phyloP scores from a whole-genome alignment of 352 stramenopile species.

The Plasmopara viticola region DNA sequence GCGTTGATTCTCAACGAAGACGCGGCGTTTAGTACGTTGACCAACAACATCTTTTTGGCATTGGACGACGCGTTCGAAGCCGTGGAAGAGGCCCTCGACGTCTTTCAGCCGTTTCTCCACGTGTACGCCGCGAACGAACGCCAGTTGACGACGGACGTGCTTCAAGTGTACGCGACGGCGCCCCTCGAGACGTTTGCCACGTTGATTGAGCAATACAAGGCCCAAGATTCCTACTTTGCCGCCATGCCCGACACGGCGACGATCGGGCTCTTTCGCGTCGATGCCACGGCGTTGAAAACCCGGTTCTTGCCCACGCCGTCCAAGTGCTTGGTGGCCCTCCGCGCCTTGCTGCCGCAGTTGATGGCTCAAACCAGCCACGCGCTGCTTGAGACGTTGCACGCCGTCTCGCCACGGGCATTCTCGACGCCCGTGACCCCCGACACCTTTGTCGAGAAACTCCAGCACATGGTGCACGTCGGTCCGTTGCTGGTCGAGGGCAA shows the following conservation, averaged over 20 bases:
- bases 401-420: slow-evolving; percentile 80
- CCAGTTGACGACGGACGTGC: slow-evolving; percentile 49
- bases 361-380: slow-evolving; percentile 79
- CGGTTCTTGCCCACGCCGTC: slow-evolving; percentile 85
- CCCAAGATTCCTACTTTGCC: slow-evolving; percentile 70
- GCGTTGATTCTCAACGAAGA: slow-evolving; percentile 81
- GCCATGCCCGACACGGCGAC: slow-evolving; percentile 79
- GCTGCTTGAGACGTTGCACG: slow-evolving; percentile 79
- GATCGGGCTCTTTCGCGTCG: slow-evolving; percentile 91
- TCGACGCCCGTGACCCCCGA: slow-evolving; percentile 62
- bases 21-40: slow-evolving; percentile 70
- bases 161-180: slow-evolving; percentile 61
- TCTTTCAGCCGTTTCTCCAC: slow-evolving; percentile 86
- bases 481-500: slow-evolving; percentile 63
- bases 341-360: slow-evolving; percentile 80
- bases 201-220: slow-evolving; percentile 77
- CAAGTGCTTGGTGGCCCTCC: slow-evolving; percentile 80
- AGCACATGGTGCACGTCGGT: slow-evolving; percentile 79
- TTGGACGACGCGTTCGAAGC: slow-evolving; percentile 76
- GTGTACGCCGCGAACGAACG: slow-evolving; percentile 83
- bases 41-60: slow-evolving; percentile 80
- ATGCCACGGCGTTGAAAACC: slow-evolving; percentile 84
- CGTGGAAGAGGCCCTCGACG: slow-evolving; percentile 82
- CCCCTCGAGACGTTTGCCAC: slow-evolving; percentile 77
- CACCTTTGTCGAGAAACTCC: slow-evolving; percentile 83